Conservation (phyloP, 805 yeast genomes). For the Naumovozyma dairenensis region DNA sequence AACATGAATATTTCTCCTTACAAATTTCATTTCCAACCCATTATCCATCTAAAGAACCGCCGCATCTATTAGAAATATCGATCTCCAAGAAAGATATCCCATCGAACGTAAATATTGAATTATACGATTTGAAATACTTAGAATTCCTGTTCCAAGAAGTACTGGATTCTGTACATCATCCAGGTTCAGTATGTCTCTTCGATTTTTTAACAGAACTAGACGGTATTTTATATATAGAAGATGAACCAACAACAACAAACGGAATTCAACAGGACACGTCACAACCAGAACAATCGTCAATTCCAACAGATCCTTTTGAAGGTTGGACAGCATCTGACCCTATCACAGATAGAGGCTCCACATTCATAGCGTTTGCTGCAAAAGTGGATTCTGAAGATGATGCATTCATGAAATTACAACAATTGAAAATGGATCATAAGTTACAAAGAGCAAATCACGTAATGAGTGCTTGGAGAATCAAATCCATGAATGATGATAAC, state of each 20-base stretch:
- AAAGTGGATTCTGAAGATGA: conserved; percentile 57
- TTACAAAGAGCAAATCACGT: conserved; percentile 64
- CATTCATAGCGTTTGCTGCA: conserved; percentile 70
- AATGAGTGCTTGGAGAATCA: conserved; percentile 81
- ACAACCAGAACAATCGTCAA: conserved; percentile 6
- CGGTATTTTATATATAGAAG: conserved; percentile 34
- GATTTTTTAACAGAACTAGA: conserved; percentile 66
- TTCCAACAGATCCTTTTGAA: conserved; percentile 38
- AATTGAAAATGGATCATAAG: conserved; percentile 53
- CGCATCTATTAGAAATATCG: conserved; percentile 50
- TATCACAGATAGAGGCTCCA: conserved; percentile 72
- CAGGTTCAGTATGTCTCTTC: conserved; percentile 67
- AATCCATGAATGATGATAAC: conserved; percentile 25
- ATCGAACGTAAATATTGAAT: conserved; percentile 21
- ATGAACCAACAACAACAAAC: conserved; percentile 13
- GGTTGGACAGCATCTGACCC: conserved; percentile 78
- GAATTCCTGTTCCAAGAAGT: conserved; percentile 40
- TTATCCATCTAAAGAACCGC: conserved; percentile 57
- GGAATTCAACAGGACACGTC: no score
- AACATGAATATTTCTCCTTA: conserved; percentile 49
- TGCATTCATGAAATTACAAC: conserved; percentile 43
- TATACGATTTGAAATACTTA: conserved; percentile 39
- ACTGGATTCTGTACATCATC: conserved; percentile 40
- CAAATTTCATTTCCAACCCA: conserved; percentile 59
- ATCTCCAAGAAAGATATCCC: conserved; percentile 11